Base-by-base conservation (phyloP, 2,329 filamentous ascomycete genomes). In the Pyricularia sp. region DNA sequence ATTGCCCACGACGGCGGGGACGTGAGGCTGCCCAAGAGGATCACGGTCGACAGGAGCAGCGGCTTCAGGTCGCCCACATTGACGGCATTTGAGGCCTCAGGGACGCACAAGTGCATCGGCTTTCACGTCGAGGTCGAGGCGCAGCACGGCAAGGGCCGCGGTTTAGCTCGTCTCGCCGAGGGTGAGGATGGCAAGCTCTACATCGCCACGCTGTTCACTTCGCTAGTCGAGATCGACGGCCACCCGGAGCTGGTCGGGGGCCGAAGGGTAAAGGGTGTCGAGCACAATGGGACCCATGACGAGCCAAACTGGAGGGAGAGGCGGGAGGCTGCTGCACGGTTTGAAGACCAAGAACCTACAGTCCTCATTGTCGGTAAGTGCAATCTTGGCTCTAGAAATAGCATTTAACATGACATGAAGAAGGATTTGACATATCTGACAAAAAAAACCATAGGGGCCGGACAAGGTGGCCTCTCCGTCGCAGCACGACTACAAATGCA, bases 131-230 rank as follows among this genome's bases (percentile, higher is more conserved):
- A 72, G 0, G 74, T 86, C 24, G 77, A 82, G 2, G 87, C 82
- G 0, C 74, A 77, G 5, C 68, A 83, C 1, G 87, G 87, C 0
- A 68, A 69, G 0, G 88, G 86, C 0, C 73, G 78, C 1, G 88
- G 87, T 1, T 68, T 89, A 1, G 76, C 82, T 0, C 76, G 84
- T 3, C 71, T 89, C 0, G 76, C 79, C 0, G 72, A 78, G 49
- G 74, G 77, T 62, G 72, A 73, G 0, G 73, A 72, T 0, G 73
- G 72, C 2, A 44, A 66, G 2, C 89, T 85, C 86, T 87, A 85
- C 70, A 81, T 84, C 0, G 88, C 84, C 67, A 86, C 84, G 1
- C 69, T 90, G 0, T 89, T 84, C 70, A 89, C 87, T 0, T 77
- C 78, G 0, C 74, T 90, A 5, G 70, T 78, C 1, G 79, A 82